Evolutionary conservation across 1,284 basidiomycete species (phyloP).

Genomic region (Malassezia nana): DNA sequence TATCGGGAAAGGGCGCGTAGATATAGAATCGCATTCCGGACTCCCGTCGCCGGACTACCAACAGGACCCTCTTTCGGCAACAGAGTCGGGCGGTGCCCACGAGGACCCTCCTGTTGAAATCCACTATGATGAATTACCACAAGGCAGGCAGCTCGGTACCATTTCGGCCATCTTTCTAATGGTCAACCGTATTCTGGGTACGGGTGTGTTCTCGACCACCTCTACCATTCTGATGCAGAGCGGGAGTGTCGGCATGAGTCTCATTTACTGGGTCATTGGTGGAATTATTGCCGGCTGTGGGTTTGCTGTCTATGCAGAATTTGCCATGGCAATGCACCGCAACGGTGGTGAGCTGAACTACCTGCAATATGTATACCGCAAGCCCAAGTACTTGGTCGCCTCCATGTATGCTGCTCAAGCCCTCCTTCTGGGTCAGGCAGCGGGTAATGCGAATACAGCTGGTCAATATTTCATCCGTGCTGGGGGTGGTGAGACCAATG

Average conservation of each 20-base stretch:
- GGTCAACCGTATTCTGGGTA: constrained; percentile 67
- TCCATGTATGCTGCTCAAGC: constrained; percentile 59
- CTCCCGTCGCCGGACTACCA: not conserved
- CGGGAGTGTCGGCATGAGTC: constrained; percentile 55
- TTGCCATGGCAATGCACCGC: constrained; percentile 61
- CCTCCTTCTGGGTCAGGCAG: constrained; percentile 57
- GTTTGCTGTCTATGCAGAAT: constrained; percentile 61
- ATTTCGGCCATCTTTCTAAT: constrained; percentile 61
- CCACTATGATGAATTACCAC: constrained; percentile 16
- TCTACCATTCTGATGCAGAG: constrained; percentile 60
- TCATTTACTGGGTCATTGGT: constrained; percentile 62
- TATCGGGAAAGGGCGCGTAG: not conserved
- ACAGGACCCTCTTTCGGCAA: too few relatives aligned
- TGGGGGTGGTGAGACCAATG: constrained; percentile 50
- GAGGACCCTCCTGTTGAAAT: not conserved
- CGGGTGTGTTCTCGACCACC: constrained; percentile 67
- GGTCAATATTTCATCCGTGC: constrained; percentile 54
- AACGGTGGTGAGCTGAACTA: constrained; percentile 69
- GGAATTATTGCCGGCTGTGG: constrained; percentile 55
- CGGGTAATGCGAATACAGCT: constrained; percentile 57
- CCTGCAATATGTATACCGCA: constrained; percentile 60
- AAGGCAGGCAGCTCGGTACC: constrained; percentile 40
- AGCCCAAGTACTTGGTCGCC: constrained; percentile 58
- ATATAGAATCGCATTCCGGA: not conserved
- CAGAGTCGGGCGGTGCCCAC: not conserved